Base-by-base conservation (phyloP, 179 eudicot genomes). In the Beta macrorhiza region DNA sequence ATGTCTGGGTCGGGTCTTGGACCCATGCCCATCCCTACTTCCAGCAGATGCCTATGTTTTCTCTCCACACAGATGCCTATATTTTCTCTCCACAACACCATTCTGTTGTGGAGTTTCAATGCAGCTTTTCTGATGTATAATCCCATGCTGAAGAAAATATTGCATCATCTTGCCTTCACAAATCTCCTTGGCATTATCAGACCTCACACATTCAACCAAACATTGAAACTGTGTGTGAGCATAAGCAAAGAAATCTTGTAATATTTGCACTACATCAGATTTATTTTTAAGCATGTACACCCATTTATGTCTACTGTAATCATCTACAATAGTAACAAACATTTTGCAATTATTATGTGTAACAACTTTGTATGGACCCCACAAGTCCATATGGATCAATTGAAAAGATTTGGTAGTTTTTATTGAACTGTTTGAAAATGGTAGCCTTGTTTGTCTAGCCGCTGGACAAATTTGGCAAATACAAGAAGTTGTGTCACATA, bases 311-410 rank as follows among this genome's bases (percentile, higher is more conserved):
- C 82, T 58, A 0, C 57, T 58, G 17, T 1, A 79, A 10, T 61
- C 77, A 72, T 79, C 82, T 4, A 79, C 69, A 7, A 71, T 71
- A 0, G 69, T 71, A 0, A 79, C 4, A 10, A 79, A 79, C 7
- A 57, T 56, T 3, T 44, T 22, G 3, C 7, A 20, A 0, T 70
- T 58, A 59, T 13, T 20, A 16, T 72, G 29, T 0, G 82, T 79
- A 0, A 17, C 9, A 6, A 7, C 22, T 4, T 22, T 37, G 15
- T 59, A 71, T 0, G 82, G 61, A 1, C 77, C 77, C n/a, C n/a
- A n/a, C n/a, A n/a, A n/a, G 8, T 79, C 77, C 0, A 59, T 5
- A 17, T 72, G 82, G 5, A 72, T 22, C 0, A 79, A 3, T 7
- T 71, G 20, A 59, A 79, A 72, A 0, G 75, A 5, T 2, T 0